Percentiles rank a stretch among this genome's conserved stretches.
Evolutionary conservation across 179 eudicot genomes (phyloP).

Genomic region (Sideroxylon spinosum): DNA sequence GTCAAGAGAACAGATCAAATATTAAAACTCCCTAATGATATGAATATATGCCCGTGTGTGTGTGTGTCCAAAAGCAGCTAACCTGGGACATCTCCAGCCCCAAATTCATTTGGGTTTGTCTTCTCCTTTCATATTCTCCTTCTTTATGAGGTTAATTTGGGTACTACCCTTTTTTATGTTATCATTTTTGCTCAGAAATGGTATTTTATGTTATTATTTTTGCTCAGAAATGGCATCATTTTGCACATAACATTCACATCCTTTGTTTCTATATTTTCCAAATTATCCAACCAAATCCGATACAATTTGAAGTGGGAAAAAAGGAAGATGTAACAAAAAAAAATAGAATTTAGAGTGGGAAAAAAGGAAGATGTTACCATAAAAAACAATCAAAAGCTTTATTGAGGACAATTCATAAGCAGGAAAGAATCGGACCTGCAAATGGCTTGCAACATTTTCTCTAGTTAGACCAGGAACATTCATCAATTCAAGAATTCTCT

Average conservation of each 20-base stretch:
- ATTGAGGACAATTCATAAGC: background rate
- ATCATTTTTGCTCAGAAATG: too few relatives aligned
- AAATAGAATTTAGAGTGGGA: too few relatives aligned
- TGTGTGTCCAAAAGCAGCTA: too few relatives aligned
- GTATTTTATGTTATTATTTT: background rate
- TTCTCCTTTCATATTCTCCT: too few relatives aligned
- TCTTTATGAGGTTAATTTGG: too few relatives aligned
- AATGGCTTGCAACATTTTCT: conserved; percentile 67
- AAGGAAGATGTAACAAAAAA: background rate
- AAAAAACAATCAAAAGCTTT: background rate
- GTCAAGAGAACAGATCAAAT: too few relatives aligned
- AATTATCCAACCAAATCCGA: background rate
- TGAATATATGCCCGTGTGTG: too few relatives aligned
- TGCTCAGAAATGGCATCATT: background rate
- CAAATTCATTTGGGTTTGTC: too few relatives aligned
- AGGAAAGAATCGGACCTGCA: conserved; percentile 41
- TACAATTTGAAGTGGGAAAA: background rate
- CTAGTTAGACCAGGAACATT: conserved; percentile 61
- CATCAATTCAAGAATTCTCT: conserved; percentile 63
- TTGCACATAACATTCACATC: background rate
- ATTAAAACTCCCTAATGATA: too few relatives aligned
- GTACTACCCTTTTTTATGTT: too few relatives aligned
- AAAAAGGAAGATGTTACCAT: too few relatives aligned
- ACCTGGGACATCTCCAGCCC: too few relatives aligned
- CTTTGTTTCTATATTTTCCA: background rate